Conservation (phyloP, 768 basidiomycete genomes). For the Boletus reticulatus region DNA sequence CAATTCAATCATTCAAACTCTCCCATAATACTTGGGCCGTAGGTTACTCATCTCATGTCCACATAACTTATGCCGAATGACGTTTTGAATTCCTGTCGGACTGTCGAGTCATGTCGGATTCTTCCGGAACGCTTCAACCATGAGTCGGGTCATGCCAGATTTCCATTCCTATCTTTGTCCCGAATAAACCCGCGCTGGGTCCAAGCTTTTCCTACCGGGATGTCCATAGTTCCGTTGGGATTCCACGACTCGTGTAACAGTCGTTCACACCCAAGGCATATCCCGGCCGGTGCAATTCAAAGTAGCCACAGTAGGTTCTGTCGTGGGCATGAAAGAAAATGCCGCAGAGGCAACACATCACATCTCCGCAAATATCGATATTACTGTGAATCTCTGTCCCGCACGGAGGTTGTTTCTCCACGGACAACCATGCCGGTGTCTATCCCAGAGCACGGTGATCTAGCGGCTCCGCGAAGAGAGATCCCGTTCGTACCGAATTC, state of each 20-base stretch:
- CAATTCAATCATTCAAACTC: too few relatives aligned
- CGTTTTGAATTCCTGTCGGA: too few relatives aligned
- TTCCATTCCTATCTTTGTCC: not conserved
- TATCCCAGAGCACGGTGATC: not conserved
- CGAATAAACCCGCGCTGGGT: conserved; percentile 7
- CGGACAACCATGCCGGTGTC: not conserved
- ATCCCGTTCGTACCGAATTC: not conserved
- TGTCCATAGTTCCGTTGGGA: not conserved
- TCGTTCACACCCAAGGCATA: not conserved
- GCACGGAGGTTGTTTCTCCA: not conserved
- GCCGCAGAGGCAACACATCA: not conserved
- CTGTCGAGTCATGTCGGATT: not conserved
- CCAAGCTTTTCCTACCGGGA: not conserved
- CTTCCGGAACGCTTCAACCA: not conserved
- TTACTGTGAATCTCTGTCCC: not conserved
- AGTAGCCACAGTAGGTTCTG: too few relatives aligned
- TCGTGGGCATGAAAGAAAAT: too few relatives aligned
- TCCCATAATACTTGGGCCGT: too few relatives aligned
- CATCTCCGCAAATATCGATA: not conserved
- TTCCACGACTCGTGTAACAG: not conserved
- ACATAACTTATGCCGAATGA: too few relatives aligned
- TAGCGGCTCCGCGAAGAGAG: not conserved
- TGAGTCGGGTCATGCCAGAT: too few relatives aligned
- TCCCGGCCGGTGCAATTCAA: too few relatives aligned
- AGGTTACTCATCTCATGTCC: too few relatives aligned